phyloP scores from a whole-genome alignment of 495 filamentous ascomycete species.

The Tricharina praecox region DNA sequence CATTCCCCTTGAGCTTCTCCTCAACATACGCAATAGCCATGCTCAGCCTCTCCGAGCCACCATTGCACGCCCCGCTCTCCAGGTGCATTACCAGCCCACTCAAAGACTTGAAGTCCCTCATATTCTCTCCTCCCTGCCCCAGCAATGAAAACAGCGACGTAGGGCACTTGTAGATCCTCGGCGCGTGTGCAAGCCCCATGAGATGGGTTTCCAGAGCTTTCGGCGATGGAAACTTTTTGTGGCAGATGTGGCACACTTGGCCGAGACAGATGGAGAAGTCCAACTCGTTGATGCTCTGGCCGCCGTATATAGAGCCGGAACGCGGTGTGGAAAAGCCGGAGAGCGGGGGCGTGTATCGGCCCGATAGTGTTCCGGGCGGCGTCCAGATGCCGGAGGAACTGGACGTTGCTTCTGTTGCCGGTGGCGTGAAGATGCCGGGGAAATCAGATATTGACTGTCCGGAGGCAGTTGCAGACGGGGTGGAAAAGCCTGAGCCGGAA shows the following conservation, averaged over 20 bases:
- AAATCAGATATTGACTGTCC: no score
- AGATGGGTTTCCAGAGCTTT: slow-evolving; percentile 10
- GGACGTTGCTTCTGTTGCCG: no score
- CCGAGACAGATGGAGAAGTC: not conserved
- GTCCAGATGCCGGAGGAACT: no score
- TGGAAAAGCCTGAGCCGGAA: not conserved
- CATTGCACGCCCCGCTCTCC: slow-evolving; percentile 14
- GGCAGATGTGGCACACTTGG: not conserved
- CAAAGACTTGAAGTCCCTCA: slow-evolving; percentile 14
- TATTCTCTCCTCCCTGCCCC: not conserved
- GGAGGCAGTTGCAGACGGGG: no score
- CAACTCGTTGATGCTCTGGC: not conserved
- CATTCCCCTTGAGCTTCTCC: slow-evolving; percentile 13
- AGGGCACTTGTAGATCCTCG: slow-evolving; percentile 20
- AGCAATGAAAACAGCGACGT: not conserved
- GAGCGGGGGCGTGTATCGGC: no score
- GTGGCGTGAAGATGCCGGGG: not conserved
- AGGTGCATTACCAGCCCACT: slow-evolving; percentile 17
- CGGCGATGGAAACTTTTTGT: not conserved
- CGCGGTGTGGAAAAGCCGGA: no score
- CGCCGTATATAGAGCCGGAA: not conserved
- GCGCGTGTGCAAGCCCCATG: slow-evolving; percentile 8
- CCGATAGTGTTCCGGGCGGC: no score
- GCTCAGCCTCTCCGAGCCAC: slow-evolving; percentile 9
- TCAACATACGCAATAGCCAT: slow-evolving; percentile 8